Evolutionary conservation across 225 moss, liverwort and hornwort genomes (phyloP).

Genomic region (Antitrichia curtipendula): DNA sequence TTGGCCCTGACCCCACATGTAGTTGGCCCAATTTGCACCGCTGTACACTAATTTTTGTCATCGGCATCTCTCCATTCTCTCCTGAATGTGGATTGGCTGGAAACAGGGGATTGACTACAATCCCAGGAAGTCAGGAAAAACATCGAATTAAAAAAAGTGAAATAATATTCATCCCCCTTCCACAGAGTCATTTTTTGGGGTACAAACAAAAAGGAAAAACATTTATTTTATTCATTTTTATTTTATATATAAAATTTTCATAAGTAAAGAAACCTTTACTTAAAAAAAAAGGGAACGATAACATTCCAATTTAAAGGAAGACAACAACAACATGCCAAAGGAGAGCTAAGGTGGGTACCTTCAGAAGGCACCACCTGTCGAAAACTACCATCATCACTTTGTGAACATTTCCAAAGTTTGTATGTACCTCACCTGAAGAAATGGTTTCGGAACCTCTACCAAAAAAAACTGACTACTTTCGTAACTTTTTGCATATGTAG

Average conservation of each 20-base stretch:
- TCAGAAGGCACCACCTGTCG: no score
- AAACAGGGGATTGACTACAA: neutral
- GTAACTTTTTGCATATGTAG: neutral
- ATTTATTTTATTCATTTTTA: no score
- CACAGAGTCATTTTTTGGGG: no score
- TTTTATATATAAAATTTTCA: no score
- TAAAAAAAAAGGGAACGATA: no score
- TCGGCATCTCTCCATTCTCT: neutral
- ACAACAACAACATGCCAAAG: neutral
- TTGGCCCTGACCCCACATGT: neutral
- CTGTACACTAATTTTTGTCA: neutral
- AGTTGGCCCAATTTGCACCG: neutral
- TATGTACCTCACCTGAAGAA: neutral
- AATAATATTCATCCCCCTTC: neutral
- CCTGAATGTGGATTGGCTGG: neutral
- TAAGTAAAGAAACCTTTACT: no score
- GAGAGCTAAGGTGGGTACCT: neutral
- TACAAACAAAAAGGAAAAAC: no score
- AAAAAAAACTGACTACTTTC: neutral
- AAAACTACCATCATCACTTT: accelerated
- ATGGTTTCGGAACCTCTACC: neutral
- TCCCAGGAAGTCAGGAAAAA: neutral
- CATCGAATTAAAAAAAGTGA: no score
- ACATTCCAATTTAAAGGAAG: neutral
- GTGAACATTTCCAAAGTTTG: neutral